Evolutionary conservation across 1,139 yeast genomes (phyloP).

Genomic region (Magnusiomyces suaveolens): DNA sequence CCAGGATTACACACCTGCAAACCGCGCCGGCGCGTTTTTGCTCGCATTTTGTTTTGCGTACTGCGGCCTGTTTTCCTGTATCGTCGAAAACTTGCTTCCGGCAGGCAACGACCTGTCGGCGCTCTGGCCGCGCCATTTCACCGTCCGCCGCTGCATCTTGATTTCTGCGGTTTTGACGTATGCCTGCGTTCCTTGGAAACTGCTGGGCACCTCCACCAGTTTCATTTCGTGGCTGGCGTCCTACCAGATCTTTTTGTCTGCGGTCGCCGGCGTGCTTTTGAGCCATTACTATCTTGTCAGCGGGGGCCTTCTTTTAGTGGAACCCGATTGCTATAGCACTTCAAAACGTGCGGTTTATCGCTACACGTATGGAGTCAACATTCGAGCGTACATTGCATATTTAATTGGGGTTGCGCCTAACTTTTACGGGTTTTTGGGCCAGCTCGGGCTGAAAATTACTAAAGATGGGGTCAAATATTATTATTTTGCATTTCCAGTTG

Average conservation of each 20-base stretch:
- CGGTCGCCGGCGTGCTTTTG: conserved; percentile 64
- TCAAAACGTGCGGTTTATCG: conserved; percentile 41
- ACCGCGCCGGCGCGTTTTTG: conserved; percentile 67
- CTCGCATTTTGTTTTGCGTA: conserved; percentile 47
- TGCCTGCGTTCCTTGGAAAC: conserved; percentile 53
- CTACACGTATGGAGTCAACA: conserved; percentile 52
- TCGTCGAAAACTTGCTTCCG: conserved; percentile 46
- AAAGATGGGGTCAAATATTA: conserved; percentile 12
- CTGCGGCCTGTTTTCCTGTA: conserved; percentile 41
- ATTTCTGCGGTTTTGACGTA: conserved; percentile 19
- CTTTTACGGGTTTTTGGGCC: conserved; percentile 70
- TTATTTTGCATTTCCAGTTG: conserved; percentile 19
- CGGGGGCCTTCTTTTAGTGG: conserved; percentile 52
- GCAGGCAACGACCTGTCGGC: conserved; percentile 53
- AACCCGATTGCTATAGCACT: conserved; percentile 45
- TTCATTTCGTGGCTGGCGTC: conserved; percentile 68
- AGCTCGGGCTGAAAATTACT: conserved; percentile 23
- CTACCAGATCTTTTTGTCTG: conserved; percentile 62
- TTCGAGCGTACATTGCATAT: conserved; percentile 69
- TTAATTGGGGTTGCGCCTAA: conserved; percentile 66
- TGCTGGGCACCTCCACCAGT: conserved; percentile 52
- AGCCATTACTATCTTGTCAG: conserved; percentile 59
- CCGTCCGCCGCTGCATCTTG: conserved; percentile 38
- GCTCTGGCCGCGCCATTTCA: conserved; percentile 43
- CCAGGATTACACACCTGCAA: conserved; percentile 32